Base-by-base conservation (phyloP, 768 basidiomycete species). In the Psilocybe cubensis region DNA sequence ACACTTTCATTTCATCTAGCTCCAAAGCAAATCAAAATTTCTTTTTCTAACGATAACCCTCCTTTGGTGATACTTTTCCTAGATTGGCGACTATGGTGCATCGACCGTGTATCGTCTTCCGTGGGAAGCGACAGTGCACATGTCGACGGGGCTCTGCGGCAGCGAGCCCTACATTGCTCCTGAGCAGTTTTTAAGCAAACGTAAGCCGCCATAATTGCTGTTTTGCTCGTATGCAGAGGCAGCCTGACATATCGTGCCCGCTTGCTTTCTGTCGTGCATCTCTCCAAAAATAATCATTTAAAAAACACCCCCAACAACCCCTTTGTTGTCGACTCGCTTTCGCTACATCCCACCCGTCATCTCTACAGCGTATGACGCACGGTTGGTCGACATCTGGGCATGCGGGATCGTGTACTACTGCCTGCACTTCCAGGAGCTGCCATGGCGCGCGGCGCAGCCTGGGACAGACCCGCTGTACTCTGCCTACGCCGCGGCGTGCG, bases 131-230 rank as follows among this genome's bases (percentile, higher is more conserved):
- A 97, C 95, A 40, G 89, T 98, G 47, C 96, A 99, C 72, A 89
- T 98, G 86, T 95, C 92, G 12, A 97, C 95, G 24, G 96, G 96
- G 3, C 83, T 99, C 27, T 99, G 96, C 66, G 96, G 96, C 23
- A 95, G 92, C 66, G 96, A 99, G 70, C 96, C 96, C 1, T 99
- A 99, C 75, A 99, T 99, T 67, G 96, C 96, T 8, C 97, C 97
- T 25, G 96, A 99, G 72, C 93, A 97, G 74, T 99, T 98, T 68
- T 76, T 94, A 64, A 87, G 89, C 68, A 96, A 97, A 87, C 94
- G 96, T 96, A 81, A 86, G 94, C 81, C 62, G 63, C 58, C 58
- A 58, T 66, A 64, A 68, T 69, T 56, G 65, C 67, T 67, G 65
- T 62, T n/a, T 59, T 64, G 43, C 62, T 60, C 54, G 24, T 53